These are phyloP conservation scores for Angomonas deanei DNA, from an alignment of 208 protist species.

Conservation along the genomic window DNA sequence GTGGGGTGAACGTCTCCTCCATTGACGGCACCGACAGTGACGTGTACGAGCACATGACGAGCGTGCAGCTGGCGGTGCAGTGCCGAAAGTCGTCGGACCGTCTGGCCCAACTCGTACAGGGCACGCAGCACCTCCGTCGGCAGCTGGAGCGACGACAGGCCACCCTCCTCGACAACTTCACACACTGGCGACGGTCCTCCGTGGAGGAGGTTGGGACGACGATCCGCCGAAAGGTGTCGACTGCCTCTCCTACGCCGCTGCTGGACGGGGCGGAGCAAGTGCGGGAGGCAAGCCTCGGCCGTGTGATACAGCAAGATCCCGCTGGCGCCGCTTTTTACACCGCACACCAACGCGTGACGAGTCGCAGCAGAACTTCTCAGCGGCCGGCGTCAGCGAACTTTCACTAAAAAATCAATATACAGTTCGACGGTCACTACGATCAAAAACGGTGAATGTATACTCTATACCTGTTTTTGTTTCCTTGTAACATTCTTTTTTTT, in stretches of 20 bases:
- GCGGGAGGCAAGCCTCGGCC: not conserved
- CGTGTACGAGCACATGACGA: not conserved
- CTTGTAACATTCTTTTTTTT: not conserved
- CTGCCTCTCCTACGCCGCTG: not conserved
- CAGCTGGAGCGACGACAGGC: constrained; percentile 20
- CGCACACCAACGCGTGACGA: not conserved
- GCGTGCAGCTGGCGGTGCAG: not conserved
- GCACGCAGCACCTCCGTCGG: not conserved
- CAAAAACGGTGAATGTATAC: not conserved
- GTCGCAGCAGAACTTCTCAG: not conserved
- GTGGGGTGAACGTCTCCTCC: not conserved
- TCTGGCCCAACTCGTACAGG: not conserved
- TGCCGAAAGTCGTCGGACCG: not conserved
- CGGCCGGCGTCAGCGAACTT: not conserved
- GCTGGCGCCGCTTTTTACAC: not conserved
- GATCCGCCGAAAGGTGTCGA: not conserved
- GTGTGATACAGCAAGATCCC: not conserved
- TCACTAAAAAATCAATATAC: no score
- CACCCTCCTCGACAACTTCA: constrained; percentile 55
- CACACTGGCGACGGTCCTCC: constrained; percentile 26
- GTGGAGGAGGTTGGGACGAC: not conserved
- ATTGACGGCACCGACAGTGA: not conserved
- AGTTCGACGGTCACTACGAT: not conserved
- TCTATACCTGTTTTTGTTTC: not conserved
- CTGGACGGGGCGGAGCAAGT: not conserved